phyloP scores from a whole-genome alignment of 257 asterid genomes.

The Przewalskia tangutica region DNA sequence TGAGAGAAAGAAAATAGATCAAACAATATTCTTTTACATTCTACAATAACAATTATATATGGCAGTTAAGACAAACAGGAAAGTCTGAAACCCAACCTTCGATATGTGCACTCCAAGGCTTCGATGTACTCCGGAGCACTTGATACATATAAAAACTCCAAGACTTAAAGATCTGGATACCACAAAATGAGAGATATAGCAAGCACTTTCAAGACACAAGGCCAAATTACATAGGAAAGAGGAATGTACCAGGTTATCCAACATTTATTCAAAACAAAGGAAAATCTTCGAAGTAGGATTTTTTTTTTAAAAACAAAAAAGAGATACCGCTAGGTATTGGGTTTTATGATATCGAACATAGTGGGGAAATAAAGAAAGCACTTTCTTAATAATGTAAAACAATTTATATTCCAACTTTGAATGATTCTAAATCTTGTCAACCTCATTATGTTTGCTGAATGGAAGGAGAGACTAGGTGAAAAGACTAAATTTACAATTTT shows the following conservation, averaged over 20 bases:
- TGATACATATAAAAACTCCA: conserved; percentile 82
- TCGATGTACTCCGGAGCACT: conserved; percentile 92
- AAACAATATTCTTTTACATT: not conserved
- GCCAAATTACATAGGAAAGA: not conserved
- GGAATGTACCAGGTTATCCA: not conserved
- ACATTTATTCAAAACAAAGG: not conserved
- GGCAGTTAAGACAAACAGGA: conserved; percentile 29
- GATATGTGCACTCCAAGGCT: conserved; percentile 94
- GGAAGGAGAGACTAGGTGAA: not conserved
- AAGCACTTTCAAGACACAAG: not conserved
- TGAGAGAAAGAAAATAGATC: not conserved
- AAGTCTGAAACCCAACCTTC: conserved; percentile 30
- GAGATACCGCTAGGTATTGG: not conserved
- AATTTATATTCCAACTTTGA: not conserved
- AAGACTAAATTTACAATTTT: not conserved
- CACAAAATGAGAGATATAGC: conserved; percentile 14
- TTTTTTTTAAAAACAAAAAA: not conserved
- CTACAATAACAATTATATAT: not conserved
- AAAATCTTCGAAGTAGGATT: not conserved
- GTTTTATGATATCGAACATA: not conserved
- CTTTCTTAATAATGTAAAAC: not conserved
- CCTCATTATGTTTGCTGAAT: not conserved
- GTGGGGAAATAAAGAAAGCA: not conserved
- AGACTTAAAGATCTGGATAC: conserved; percentile 55
- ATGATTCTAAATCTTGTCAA: not conserved